Conservation (phyloP, 352 stramenopile genomes). For the Globisporangium emineosum region DNA sequence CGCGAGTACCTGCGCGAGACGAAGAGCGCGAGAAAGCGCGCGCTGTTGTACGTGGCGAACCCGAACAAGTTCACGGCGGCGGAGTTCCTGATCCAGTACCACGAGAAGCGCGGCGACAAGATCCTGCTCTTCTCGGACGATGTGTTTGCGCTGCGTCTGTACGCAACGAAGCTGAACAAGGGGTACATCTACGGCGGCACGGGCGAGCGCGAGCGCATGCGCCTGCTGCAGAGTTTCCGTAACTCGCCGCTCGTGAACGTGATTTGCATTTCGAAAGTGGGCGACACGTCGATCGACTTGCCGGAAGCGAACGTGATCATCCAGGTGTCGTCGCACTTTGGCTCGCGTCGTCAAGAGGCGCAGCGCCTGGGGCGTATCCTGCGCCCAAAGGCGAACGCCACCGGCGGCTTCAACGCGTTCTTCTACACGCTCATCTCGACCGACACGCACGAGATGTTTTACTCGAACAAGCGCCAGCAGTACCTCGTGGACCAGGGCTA, state of each 20-base stretch:
- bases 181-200: conserved; percentile 97
- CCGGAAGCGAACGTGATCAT: conserved; percentile 99
- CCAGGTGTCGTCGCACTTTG: conserved; percentile 98
- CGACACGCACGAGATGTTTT: conserved; percentile 99
- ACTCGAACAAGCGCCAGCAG: conserved; percentile 98
- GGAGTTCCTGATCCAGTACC: conserved; percentile 96
- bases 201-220: conserved; percentile 90
- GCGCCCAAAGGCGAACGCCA: conserved; percentile 94
- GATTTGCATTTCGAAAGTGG: conserved; percentile 93
- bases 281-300: conserved; percentile 99
- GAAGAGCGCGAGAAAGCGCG: conserved; percentile 87
- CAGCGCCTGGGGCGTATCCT: conserved; percentile 99
- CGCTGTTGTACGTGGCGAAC: conserved; percentile 99
- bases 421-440: conserved; percentile 99
- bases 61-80: conserved; percentile 96
- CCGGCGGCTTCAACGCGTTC: conserved; percentile 98
- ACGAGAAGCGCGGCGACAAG: conserved; percentile 97
- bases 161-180: conserved; percentile 90
- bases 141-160: conserved; percentile 95
- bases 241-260: conserved; percentile 85
- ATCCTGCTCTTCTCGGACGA: conserved; percentile 99
- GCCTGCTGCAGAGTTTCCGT: conserved; percentile 81
- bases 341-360: conserved; percentile 98
- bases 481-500: conserved; percentile 99
- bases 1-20: conserved; percentile 84